Base-by-base conservation (phyloP, 2,329 filamentous ascomycete species). In the Calonectria honghensis region DNA sequence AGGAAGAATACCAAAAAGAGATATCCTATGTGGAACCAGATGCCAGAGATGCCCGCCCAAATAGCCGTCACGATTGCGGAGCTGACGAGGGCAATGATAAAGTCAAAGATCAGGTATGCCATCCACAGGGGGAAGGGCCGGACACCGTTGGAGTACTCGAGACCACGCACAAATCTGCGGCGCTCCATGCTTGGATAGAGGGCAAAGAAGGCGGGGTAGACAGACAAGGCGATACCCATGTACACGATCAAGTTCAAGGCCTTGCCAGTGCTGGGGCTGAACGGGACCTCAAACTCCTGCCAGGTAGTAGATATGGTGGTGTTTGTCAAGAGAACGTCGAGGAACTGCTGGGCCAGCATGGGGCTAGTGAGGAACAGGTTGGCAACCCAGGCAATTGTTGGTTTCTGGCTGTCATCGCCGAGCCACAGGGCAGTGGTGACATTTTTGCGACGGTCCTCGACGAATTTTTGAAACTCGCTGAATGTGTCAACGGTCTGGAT, bases 91-190 rank as follows among this genome's bases (percentile, higher is more conserved):
- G 95, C 93, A 71, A 97, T 92, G 54, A 91, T 82, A 77, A 96
- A 95, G 85, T 98, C 96, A 81, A 98, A 98, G 0, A 88, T 81
- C 0, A 94, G 88, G 81, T 98, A 97, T 1, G 96, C 95, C 6
- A 95, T 85, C 96, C 96, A 98, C 2, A 98, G 87, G 0, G 96
- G 95, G 11, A 94, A 87, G 0, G 94, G 93, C 16, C 94, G 90
- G 35, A 98, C 95, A 61, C 96, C 96, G 81, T 98, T 98, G 69
- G 95, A 97, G 85, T 98, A 98, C 84, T 98, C 94, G 37, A 98
- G 87, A 20, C 94, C 94, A 67, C 96, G 91, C 31, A 98, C 95
- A 77, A 95, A 94, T 65, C 92, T 88, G 14, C 95, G 87, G 32
- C 95, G 90, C 84, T 98, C 96, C 35, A 94, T 88, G n/a, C 95